A percentile compares a stretch with the other conserved stretches of the same genome.
Conservation (phyloP, 148 eudicot genomes). For the Spergularia marina region DNA sequence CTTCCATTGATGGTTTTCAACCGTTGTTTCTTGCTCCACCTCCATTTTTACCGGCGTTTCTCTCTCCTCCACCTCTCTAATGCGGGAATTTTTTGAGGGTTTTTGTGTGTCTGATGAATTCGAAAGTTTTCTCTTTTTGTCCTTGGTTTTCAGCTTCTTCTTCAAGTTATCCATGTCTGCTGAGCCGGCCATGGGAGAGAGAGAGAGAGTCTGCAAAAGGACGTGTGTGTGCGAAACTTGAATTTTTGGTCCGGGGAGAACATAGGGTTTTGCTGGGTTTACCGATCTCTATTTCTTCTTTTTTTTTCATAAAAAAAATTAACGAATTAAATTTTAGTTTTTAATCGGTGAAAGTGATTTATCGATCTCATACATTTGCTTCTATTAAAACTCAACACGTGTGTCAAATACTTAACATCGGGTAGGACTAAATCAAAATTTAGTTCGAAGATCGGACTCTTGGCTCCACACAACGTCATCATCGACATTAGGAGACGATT, state of each 20-base stretch:
- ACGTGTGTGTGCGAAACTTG: background rate
- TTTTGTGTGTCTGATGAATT: background rate
- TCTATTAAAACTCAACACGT: too few relatives aligned
- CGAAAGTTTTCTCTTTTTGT: constrained; percentile 26
- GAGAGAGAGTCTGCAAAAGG: background rate
- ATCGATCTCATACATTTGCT: too few relatives aligned
- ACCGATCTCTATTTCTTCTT: too few relatives aligned
- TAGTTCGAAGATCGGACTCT: too few relatives aligned
- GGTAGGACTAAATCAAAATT: too few relatives aligned
- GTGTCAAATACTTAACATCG: too few relatives aligned
- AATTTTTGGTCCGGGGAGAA: background rate
- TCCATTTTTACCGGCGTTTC: constrained; percentile 2
- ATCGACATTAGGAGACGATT: too few relatives aligned
- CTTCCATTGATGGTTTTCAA: constrained; percentile 51
- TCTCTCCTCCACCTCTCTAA: constrained; percentile 10
- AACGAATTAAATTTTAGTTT: too few relatives aligned
- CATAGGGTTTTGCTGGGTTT: constrained; percentile 28
- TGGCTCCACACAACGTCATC: too few relatives aligned
- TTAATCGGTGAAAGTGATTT: too few relatives aligned
- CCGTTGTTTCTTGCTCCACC: constrained; percentile 7
- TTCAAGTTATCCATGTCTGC: constrained; percentile 3
- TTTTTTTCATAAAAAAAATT: too few relatives aligned
- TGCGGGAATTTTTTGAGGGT: constrained; percentile 21
- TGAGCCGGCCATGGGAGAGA: constrained; percentile 33
- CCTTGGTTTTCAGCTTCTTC: constrained; percentile 15